Percentiles rank a stretch among this genome's conserved stretches.
These are phyloP conservation scores for Monosporozyma siamensis DNA, from an alignment of 805 yeast species.

Conservation along the genomic window DNA sequence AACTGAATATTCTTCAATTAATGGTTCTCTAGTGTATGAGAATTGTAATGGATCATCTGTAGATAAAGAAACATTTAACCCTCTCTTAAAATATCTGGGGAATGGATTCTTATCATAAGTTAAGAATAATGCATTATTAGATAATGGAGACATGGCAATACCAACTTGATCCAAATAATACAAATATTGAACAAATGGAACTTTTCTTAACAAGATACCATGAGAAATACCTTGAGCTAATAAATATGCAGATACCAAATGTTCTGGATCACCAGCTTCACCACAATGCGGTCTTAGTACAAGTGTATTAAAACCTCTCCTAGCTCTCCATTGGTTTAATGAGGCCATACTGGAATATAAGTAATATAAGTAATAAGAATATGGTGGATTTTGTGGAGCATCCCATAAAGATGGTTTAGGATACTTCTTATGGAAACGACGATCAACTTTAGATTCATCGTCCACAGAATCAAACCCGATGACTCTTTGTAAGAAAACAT, in stretches of 20 bases:
- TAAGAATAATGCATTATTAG: constrained; percentile 90
- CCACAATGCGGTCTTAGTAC: constrained; percentile 98
- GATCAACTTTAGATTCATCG: constrained; percentile 90
- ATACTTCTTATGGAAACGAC: constrained; percentile 68
- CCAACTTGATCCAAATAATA: constrained; percentile 93
- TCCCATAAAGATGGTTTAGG: constrained; percentile 87
- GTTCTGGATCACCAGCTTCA: constrained; percentile 99
- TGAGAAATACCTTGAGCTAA: constrained; percentile 91
- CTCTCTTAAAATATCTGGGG: constrained; percentile 81
- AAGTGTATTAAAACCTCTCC: constrained; percentile 73
- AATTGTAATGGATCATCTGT: constrained; percentile 98
- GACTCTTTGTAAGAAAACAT: constrained; percentile 82
- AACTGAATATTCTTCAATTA: constrained; percentile 94
- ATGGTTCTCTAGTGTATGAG: constrained; percentile 92
- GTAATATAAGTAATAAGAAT: constrained; percentile 88
- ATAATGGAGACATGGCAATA: constrained; percentile 95
- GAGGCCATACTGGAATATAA: constrained; percentile 79
- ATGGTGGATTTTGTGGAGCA: constrained; percentile 80
- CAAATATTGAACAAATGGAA: constrained; percentile 90
- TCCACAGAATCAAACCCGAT: constrained; percentile 98
- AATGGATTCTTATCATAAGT: constrained; percentile 97
- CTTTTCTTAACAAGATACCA: constrained; percentile 85
- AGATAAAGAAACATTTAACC: constrained; percentile 86
- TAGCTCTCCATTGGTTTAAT: constrained; percentile 72
- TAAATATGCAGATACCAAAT: constrained; percentile 79